Base-by-base conservation (phyloP, 106 monocot species). In the Dendrobium huoshanense region DNA sequence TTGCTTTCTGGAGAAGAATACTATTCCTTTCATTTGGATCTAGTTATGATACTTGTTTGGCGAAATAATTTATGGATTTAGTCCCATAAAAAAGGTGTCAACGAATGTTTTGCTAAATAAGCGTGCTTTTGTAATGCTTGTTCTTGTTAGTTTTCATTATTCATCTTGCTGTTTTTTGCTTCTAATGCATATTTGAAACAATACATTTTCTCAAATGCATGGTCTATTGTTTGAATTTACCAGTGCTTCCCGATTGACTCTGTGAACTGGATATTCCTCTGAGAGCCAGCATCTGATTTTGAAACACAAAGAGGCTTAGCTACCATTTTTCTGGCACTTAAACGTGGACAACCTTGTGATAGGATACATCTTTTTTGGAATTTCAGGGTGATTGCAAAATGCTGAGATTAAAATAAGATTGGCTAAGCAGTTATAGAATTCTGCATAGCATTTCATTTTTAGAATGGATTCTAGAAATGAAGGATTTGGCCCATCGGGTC, bases 401-500 rank as follows among this genome's bases (percentile, higher is more conserved):
- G 74, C 5, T 6, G 20, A 42, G 6, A 42, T 43, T 74, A 44
- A 74, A 29, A 22, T 74, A 45, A 25, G 27, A 25, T 76, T 76
- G 49, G 9, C 22, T 45, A 48, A 48, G 76, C 9, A 76, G 22
- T 27, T 49, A 4, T 42, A 27, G 51, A 15, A 19, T 9, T 49
- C 25, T 76, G 48, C 76, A 76, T 15, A 45, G 13, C 49, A 13
- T 5, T 76, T 18, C 20, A 27, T 22, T 48, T 18, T 25, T 74
- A 20, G 25, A 43, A 84, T 89, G 80, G 91, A 89, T 77, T 54
- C 67, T 47, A 86, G 83, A 85, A 86, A 81, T 74, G 87, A 83
- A 61, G 78, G 83, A 4, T 56, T 83, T 79, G 80, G 79, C n/a
- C 82, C 83, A 78, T 64, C 83, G 59, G 82, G 75, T 82, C 91